A percentile compares a stretch with the other conserved stretches of the same genome.
Evolutionary conservation across 2,329 filamentous ascomycete species (phyloP).

Genomic region (Cladosporium sp.): DNA sequence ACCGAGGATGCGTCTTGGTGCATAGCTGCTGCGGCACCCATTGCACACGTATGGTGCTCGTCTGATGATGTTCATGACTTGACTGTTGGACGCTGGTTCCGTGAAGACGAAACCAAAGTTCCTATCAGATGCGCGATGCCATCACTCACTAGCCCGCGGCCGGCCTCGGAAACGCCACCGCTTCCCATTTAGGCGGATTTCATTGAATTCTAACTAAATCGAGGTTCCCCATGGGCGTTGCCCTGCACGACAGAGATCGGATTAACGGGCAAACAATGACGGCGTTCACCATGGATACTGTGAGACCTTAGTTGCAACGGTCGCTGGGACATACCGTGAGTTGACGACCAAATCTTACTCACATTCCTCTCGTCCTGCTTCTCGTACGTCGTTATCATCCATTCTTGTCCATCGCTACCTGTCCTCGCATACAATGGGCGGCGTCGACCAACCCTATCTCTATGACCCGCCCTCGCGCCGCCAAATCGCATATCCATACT

Average conservation of each 20-base stretch:
- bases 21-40: not conserved
- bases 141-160: not conserved
- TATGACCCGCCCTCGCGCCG: slow-evolving; percentile 57
- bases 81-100: not conserved
- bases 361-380: slow-evolving; percentile 7
- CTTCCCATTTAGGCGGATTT: slow-evolving; percentile 2
- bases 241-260: not conserved
- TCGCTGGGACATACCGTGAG: too few species aligned
- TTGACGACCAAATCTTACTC: not conserved
- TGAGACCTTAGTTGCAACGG: not conserved
- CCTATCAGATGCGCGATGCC: slow-evolving; percentile 11
- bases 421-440: slow-evolving; percentile 18
- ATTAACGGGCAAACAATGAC: not conserved
- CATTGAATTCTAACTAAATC: slow-evolving; percentile 1
- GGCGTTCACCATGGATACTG: not conserved
- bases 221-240: slow-evolving; percentile 1
- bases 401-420: slow-evolving; percentile 5
- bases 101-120: not conserved
- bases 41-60: slow-evolving; percentile 1
- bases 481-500: slow-evolving; percentile 49
- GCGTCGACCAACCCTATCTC: slow-evolving; percentile 59
- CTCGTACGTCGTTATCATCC: not conserved
- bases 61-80: not conserved
- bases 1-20: not conserved
- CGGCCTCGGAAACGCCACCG: slow-evolving; percentile 9